Conservation (phyloP, 192 early-diverging fungal species). For the Chytriomyces confervae region DNA sequence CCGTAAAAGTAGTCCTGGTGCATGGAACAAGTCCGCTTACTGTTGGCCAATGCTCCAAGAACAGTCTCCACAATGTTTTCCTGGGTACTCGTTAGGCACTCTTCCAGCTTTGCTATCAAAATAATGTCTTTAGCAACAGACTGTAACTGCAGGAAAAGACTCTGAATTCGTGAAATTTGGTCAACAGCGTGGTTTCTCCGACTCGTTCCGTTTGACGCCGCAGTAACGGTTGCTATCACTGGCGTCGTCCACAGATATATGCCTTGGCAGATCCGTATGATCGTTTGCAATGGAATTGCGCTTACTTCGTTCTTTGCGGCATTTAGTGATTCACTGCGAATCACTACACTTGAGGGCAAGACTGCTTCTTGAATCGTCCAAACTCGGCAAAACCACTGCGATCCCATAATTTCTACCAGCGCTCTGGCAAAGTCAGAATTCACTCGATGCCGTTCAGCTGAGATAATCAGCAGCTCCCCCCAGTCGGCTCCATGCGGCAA, state of each 20-base stretch:
- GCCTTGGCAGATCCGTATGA: not conserved
- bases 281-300: not conserved
- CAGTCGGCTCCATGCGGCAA: not conserved
- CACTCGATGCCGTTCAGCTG: slow-evolving; percentile 1
- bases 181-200: not conserved
- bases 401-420: slow-evolving; percentile 1
- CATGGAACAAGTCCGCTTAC: not conserved
- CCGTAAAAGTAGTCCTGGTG: slow-evolving; percentile 20
- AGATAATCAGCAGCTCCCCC: not conserved
- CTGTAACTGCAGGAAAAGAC: slow-evolving; percentile 8
- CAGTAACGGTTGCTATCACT: not conserved
- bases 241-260: slow-evolving; percentile 8
- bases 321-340: not conserved
- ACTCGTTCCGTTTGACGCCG: not conserved
- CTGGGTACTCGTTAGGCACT: not conserved
- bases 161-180: not conserved
- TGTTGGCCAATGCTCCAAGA: not conserved
- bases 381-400: slow-evolving; percentile 1
- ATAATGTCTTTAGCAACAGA: not conserved
- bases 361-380: slow-evolving; percentile 18
- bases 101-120: slow-evolving; percentile 4
- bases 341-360: not conserved
- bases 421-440: not conserved
- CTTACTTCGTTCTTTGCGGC: not conserved
- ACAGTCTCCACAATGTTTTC: not conserved